Percentiles rank a stretch among this genome's conserved stretches.
These are phyloP conservation scores for Ceratocystis albifundus DNA, from an alignment of 2,329 filamentous ascomycete genomes.

Conservation along the genomic window DNA sequence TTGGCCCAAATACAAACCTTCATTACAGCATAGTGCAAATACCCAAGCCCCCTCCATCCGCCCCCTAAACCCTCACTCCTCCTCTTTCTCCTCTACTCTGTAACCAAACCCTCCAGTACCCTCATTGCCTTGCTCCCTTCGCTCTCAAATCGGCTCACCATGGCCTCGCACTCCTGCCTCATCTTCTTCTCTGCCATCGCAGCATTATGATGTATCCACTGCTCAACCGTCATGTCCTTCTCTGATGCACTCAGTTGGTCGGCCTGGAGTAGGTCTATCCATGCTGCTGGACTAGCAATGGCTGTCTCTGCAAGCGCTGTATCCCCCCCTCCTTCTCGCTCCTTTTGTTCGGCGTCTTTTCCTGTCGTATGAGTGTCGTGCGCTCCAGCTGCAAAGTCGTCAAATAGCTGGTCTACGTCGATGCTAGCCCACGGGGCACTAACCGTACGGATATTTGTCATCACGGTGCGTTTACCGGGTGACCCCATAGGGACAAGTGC, in stretches of 20 bases:
- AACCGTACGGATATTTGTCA: slow-evolving; percentile 37
- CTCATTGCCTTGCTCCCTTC: slow-evolving; percentile 70
- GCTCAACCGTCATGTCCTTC: slow-evolving; percentile 81
- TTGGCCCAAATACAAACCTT: slow-evolving; percentile 1
- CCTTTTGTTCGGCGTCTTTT: background rate
- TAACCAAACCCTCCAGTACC: slow-evolving; percentile 60
- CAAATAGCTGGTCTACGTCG: slow-evolving; percentile 64
- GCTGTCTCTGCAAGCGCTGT: slow-evolving; percentile 35
- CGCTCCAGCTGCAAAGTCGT: slow-evolving; percentile 28
- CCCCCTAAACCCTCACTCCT: background rate
- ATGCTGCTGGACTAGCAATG: slow-evolving; percentile 37
- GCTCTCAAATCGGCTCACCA: slow-evolving; percentile 72
- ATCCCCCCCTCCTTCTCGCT: background rate
- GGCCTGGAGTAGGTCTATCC: slow-evolving; percentile 41
- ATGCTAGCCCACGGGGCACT: slow-evolving; percentile 57
- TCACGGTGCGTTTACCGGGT: slow-evolving; percentile 22
- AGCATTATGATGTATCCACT: slow-evolving; percentile 82
- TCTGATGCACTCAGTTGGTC: slow-evolving; percentile 60
- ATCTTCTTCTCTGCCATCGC: slow-evolving; percentile 67
- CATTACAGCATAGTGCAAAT: background rate
- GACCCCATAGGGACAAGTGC: background rate
- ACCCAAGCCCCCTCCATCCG: no score
- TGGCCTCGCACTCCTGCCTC: slow-evolving; percentile 66
- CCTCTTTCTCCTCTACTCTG: slow-evolving; percentile 31
- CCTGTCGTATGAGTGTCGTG: background rate